phyloP scores from a whole-genome alignment of 306 rosid species.

The Clitoria ternatea region DNA sequence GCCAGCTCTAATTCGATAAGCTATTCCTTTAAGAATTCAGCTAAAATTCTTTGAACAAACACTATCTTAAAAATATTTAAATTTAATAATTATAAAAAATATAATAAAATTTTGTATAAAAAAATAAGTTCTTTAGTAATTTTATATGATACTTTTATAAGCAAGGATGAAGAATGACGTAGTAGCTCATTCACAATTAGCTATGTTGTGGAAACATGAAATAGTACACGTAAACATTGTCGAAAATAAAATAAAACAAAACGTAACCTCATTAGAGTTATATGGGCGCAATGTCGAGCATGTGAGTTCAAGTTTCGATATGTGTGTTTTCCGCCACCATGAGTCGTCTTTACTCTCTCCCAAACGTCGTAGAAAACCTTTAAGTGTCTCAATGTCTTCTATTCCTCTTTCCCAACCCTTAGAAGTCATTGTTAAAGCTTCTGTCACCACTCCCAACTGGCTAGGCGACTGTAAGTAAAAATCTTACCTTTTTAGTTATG shows the following conservation, averaged over 20 bases:
- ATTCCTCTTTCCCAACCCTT: constrained; percentile 39
- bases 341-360: constrained; percentile 35
- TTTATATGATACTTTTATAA: no score
- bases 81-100: no score
- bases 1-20: no score
- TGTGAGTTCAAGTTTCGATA: constrained; percentile 53
- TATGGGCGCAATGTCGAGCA: constrained; percentile 40
- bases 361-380: constrained; percentile 22
- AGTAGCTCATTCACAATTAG: no score
- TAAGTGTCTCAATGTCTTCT: constrained; percentile 53
- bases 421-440: constrained; percentile 64
- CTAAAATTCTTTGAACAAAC: no score
- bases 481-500: neutral
- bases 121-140: no score
- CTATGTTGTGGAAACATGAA: neutral
- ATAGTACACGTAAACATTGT: constrained; percentile 11
- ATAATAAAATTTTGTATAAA: no score
- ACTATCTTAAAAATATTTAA: no score
- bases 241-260: neutral
- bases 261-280: constrained; percentile 15
- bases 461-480: constrained; percentile 66
- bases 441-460: constrained; percentile 49
- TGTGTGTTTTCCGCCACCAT: constrained; percentile 53
- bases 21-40: no score
- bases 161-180: no score